These are phyloP conservation scores for Spathaspora gorwiae DNA, from an alignment of 805 yeast species.

Conservation along the genomic window DNA sequence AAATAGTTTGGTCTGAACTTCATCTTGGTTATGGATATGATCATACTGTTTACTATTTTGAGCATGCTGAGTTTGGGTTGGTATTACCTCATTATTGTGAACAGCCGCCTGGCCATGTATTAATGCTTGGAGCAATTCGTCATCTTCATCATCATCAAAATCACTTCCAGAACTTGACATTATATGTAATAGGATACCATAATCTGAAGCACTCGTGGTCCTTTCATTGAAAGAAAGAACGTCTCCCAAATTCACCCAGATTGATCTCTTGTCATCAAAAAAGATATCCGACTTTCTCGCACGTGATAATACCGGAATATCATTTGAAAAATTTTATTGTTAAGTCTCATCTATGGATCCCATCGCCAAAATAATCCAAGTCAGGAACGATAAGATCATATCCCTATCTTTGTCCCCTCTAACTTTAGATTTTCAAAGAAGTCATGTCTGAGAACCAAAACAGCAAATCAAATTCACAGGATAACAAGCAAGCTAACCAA, in stretches of 20 bases:
- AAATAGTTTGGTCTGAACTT: slow-evolving; percentile 29
- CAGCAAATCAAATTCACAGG: neutral
- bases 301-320: too few relatives aligned
- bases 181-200: neutral
- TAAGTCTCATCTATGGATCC: too few relatives aligned
- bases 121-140: slow-evolving; percentile 48
- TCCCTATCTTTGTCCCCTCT: too few relatives aligned
- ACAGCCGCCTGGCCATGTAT: slow-evolving; percentile 23
- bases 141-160: slow-evolving; percentile 30
- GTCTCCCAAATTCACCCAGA: too few relatives aligned
- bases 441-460: neutral
- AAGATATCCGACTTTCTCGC: too few relatives aligned
- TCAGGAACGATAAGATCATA: too few relatives aligned
- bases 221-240: too few relatives aligned
- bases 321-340: too few relatives aligned
- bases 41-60: neutral
- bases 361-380: too few relatives aligned
- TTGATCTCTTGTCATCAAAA: too few relatives aligned
- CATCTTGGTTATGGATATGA: slow-evolving; percentile 1
- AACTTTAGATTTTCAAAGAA: too few relatives aligned
- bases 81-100: slow-evolving; percentile 7
- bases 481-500: neutral
- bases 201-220: neutral
- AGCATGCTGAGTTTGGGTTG: slow-evolving; percentile 4
- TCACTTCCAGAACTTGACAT: slow-evolving; percentile 9